A percentile compares a stretch with the other conserved stretches of the same genome.
Evolutionary conservation across 1,139 yeast genomes (phyloP).

Genomic region (Saccharomyces hybrid): DNA sequence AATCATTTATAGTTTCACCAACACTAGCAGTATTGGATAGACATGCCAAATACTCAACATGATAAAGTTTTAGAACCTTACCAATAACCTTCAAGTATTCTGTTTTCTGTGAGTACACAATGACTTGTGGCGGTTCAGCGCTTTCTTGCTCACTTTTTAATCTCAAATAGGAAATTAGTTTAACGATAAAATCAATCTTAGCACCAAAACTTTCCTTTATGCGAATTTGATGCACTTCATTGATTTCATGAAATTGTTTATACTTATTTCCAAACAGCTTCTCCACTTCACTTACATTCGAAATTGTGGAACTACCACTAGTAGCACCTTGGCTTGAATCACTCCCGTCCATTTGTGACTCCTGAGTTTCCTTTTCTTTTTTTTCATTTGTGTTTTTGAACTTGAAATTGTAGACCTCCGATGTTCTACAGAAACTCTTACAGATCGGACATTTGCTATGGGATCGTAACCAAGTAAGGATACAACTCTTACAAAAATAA

Average conservation of each 20-base stretch:
- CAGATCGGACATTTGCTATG: conserved; percentile 70
- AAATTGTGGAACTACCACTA: not conserved
- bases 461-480: conserved; percentile 59
- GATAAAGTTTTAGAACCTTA: conserved; percentile 56
- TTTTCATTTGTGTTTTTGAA: conserved; percentile 15
- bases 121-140: conserved; percentile 46
- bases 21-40: conserved; percentile 19
- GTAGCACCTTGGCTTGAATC: not conserved
- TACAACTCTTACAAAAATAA: conserved; percentile 72
- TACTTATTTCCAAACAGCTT: conserved; percentile 15
- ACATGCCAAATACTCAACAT: conserved; percentile 41
- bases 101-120: conserved; percentile 83
- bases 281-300: not conserved
- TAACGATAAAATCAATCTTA: conserved; percentile 74
- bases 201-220: conserved; percentile 60
- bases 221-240: conserved; percentile 40
- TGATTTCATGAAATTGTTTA: conserved; percentile 16
- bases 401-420: conserved; percentile 38
- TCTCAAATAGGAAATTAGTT: conserved; percentile 59
- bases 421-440: conserved; percentile 45
- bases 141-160: conserved; percentile 47
- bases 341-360: not conserved
- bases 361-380: conserved; percentile 12
- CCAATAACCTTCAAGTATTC: conserved; percentile 62
- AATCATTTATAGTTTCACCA: conserved; percentile 42